These are phyloP conservation scores for Ustilago xerochloae DNA, from an alignment of 1,284 basidiomycete species.

Conservation along the genomic window DNA sequence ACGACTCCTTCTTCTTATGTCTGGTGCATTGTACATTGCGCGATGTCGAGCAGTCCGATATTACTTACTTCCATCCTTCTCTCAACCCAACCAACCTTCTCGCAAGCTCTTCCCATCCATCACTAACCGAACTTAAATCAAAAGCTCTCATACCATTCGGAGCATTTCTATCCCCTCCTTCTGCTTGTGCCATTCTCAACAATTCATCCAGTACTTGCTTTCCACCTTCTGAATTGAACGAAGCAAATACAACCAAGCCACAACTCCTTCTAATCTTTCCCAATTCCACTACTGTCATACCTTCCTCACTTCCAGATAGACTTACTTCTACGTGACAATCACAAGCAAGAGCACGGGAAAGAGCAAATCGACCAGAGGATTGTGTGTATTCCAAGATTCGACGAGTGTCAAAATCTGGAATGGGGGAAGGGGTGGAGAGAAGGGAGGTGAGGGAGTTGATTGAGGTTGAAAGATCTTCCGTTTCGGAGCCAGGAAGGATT, in stretches of 20 bases:
- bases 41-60: too few relatives aligned
- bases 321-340: constrained; percentile 44
- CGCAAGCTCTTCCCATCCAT: constrained; percentile 8
- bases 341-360: constrained; percentile 37
- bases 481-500: constrained; percentile 22
- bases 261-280: constrained; percentile 21
- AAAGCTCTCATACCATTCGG: constrained; percentile 40
- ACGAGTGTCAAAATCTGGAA: constrained; percentile 22
- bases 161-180: constrained; percentile 9
- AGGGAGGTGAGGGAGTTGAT: neutral
- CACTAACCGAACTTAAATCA: constrained; percentile 4
- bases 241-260: constrained; percentile 25
- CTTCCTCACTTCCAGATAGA: neutral
- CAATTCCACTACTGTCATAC: constrained; percentile 14
- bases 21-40: too few relatives aligned
- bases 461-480: constrained; percentile 15
- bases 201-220: constrained; percentile 10
- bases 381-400: constrained; percentile 40
- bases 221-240: neutral
- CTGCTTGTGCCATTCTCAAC: neutral
- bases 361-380: constrained; percentile 23
- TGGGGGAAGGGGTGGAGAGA: constrained; percentile 9
- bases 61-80: constrained; percentile 20
- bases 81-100: constrained; percentile 1
- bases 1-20: neutral